Conservation (phyloP, 768 basidiomycete species). For the Termitomyces sp. region DNA sequence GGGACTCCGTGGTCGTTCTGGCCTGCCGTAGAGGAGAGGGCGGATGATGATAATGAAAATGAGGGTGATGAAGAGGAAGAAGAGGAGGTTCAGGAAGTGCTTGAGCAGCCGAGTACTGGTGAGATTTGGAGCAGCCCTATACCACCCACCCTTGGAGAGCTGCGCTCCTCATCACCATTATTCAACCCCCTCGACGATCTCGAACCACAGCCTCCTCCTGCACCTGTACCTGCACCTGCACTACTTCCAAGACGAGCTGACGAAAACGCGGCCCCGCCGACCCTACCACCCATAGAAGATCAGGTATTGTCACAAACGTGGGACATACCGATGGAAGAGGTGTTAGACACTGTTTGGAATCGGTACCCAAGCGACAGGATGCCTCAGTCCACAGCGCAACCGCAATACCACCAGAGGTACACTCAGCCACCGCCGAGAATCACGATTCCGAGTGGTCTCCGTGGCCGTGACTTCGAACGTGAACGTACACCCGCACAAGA, state of each 20-base stretch:
- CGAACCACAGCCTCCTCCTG: background rate
- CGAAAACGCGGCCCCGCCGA: slow-evolving; percentile 8
- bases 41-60: background rate
- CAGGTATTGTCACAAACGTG: background rate
- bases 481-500: background rate
- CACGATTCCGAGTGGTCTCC: background rate
- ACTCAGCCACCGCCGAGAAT: background rate
- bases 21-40: background rate
- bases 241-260: background rate
- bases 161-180: slow-evolving; percentile 13
- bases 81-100: slow-evolving; percentile 4
- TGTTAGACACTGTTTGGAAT: slow-evolving; percentile 1
- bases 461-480: background rate
- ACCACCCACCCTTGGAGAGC: slow-evolving; percentile 11
- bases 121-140: slow-evolving; percentile 6
- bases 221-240: background rate
- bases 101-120: background rate
- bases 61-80: background rate
- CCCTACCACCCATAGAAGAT: slow-evolving; percentile 10
- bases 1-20: slow-evolving; percentile 1
- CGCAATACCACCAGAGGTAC: background rate
- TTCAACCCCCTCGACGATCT: slow-evolving; percentile 11
- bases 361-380: background rate
- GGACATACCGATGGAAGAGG: slow-evolving; percentile 5
- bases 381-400: too few relatives aligned